A percentile compares a stretch with the other conserved stretches of the same genome.
Evolutionary conservation across 371 early-diverging fungal species (phyloP).

Genomic region (Apophysomyces ossiformis): DNA sequence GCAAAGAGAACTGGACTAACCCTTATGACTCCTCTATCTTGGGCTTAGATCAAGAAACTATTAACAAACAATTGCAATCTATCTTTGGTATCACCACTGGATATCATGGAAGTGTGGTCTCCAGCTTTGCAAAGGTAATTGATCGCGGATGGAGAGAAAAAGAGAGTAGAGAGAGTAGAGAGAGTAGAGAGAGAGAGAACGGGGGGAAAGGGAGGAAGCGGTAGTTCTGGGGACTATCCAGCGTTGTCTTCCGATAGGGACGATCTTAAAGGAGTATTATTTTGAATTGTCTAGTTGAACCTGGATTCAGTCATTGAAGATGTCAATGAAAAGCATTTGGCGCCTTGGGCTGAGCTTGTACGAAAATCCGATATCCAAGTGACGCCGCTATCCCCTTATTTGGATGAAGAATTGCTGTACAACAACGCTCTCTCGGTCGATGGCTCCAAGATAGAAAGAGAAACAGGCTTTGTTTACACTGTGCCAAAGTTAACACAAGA

Average conservation of each 20-base stretch:
- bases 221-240: no score
- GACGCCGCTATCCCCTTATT: slow-evolving; percentile 92
- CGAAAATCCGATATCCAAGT: slow-evolving; percentile 64
- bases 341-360: slow-evolving; percentile 74
- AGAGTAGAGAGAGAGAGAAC: no score
- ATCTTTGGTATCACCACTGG: slow-evolving; percentile 87
- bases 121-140: slow-evolving; percentile 79
- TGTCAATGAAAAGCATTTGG: slow-evolving; percentile 89
- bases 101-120: slow-evolving; percentile 81
- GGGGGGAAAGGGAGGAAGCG: no score
- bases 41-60: slow-evolving; percentile 74
- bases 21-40: background rate
- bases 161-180: no score
- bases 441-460: slow-evolving; percentile 73
- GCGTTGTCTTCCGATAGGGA: background rate
- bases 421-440: slow-evolving; percentile 80
- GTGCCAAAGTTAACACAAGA: slow-evolving; percentile 72
- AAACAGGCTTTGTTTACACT: slow-evolving; percentile 74
- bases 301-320: slow-evolving; percentile 85
- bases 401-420: slow-evolving; percentile 88
- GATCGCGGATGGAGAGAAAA: no score
- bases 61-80: slow-evolving; percentile 69
- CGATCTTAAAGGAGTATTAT: background rate
- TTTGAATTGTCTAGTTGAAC: slow-evolving; percentile 57
- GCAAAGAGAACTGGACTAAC: background rate